A percentile compares a stretch with the other conserved stretches of the same genome.
phyloP scores from a whole-genome alignment of 2,329 filamentous ascomycete genomes.

The Colletotrichum sp. region DNA sequence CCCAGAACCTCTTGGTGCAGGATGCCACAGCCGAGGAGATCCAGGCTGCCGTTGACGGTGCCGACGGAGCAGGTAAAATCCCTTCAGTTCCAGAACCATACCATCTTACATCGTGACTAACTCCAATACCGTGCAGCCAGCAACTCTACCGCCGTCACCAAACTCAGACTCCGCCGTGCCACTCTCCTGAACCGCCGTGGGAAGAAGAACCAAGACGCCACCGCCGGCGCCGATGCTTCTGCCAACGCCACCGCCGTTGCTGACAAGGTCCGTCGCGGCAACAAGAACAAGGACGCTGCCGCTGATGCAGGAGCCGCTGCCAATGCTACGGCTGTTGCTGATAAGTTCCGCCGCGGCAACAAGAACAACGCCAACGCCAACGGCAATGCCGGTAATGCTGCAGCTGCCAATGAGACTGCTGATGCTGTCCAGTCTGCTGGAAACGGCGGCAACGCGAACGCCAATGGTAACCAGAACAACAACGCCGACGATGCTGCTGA shows the following conservation, averaged over 20 bases:
- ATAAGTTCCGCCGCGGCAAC: not conserved
- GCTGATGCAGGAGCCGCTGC: not conserved
- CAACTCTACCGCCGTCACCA: conserved; percentile 2
- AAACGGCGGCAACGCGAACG: not conserved
- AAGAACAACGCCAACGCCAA: not conserved
- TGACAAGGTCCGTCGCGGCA: not conserved
- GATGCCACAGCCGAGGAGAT: conserved; percentile 60
- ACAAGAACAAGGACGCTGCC: not conserved
- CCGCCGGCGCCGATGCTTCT: not conserved
- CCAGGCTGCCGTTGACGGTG: conserved; percentile 47
- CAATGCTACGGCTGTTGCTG: not conserved
- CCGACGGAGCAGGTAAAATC: not conserved
- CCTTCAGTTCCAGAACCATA: too few relatives aligned
- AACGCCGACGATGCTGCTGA: conserved; percentile 46
- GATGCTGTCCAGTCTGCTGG: not conserved
- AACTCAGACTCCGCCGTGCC: not conserved
- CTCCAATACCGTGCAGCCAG: not conserved
- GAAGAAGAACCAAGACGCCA: not conserved
- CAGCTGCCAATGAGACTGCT: not conserved
- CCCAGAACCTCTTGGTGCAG: conserved; percentile 55
- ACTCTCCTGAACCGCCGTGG: not conserved
- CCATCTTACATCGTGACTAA: not conserved
- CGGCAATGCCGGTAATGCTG: conserved; percentile 1
- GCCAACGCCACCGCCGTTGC: not conserved
- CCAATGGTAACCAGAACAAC: conserved; percentile 36